A percentile compares a stretch with the other conserved stretches of the same genome.
Conservation (phyloP, 2,329 filamentous ascomycete species). For the Fusarium ambrosium region DNA sequence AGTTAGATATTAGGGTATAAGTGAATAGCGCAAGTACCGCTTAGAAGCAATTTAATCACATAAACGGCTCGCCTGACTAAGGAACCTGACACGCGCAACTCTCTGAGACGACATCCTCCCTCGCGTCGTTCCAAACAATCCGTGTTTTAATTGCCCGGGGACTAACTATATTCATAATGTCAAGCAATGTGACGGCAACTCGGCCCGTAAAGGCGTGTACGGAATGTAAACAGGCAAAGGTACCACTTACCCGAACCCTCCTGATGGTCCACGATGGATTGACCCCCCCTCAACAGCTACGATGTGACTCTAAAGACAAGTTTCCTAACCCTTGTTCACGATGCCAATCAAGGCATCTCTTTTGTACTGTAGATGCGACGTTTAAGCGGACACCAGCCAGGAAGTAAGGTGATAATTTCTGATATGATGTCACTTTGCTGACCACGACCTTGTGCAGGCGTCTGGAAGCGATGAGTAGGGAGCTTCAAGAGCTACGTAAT, state of each 20-base stretch:
- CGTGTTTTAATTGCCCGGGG: neutral
- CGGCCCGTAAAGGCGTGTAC: conserved; percentile 32
- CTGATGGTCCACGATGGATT: neutral
- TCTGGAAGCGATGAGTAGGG: conserved; percentile 36
- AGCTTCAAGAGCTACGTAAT: conserved; percentile 39
- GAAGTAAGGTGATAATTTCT: conserved; percentile 12
- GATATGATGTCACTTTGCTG: neutral
- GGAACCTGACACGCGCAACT: neutral
- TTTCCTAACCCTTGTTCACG: conserved; percentile 39
- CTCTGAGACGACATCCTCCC: neutral
- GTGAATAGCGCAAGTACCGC: neutral
- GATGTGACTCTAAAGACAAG: conserved; percentile 38
- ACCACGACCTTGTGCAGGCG: conserved; percentile 6
- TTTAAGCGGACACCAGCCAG: conserved; percentile 37
- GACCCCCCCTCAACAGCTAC: conserved; percentile 13
- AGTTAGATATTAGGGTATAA: neutral
- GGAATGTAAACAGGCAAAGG: conserved; percentile 36
- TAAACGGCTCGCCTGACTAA: neutral
- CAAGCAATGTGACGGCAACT: neutral
- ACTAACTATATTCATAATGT: neutral
- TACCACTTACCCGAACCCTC: neutral
- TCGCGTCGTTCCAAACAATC: neutral
- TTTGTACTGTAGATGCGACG: conserved; percentile 36
- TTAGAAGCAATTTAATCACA: neutral
- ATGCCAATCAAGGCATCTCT: conserved; percentile 32